Evolutionary conservation across 2,329 filamentous ascomycete species (phyloP).

Genomic region (Fusarium oxysporum): DNA sequence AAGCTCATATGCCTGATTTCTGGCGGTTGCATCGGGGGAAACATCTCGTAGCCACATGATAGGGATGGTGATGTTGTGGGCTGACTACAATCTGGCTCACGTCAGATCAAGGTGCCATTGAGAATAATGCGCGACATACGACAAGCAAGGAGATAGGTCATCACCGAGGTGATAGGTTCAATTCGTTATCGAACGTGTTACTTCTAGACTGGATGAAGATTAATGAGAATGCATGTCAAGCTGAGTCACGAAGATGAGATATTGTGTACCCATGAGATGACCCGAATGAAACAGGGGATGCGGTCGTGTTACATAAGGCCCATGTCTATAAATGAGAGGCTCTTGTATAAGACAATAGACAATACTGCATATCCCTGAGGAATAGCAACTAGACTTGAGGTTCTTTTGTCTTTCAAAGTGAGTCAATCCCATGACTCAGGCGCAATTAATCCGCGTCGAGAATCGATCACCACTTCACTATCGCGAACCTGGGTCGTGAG

Average conservation of each 20-base stretch:
- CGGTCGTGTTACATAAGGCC: not conserved
- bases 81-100: too few relatives aligned
- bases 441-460: not conserved
- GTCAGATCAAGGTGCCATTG: too few relatives aligned
- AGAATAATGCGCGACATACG: too few relatives aligned
- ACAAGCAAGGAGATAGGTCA: too few relatives aligned
- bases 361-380: not conserved
- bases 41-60: not conserved
- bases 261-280: not conserved
- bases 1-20: fast-evolving
- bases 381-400: fast-evolving
- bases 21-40: not conserved
- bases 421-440: not conserved
- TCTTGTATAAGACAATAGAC: fast-evolving
- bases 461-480: not conserved
- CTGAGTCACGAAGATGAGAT: too few relatives aligned
- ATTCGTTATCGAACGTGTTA: too few relatives aligned
- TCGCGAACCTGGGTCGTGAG: not conserved
- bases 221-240: too few relatives aligned
- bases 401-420: not conserved
- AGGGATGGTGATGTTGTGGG: too few relatives aligned
- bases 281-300: not conserved
- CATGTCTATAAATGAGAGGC: fast-evolving
- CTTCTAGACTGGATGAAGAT: too few relatives aligned
- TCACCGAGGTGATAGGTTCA: too few relatives aligned